phyloP scores from a whole-genome alignment of 345 rosid genomes.

The Kernera saxatilis region DNA sequence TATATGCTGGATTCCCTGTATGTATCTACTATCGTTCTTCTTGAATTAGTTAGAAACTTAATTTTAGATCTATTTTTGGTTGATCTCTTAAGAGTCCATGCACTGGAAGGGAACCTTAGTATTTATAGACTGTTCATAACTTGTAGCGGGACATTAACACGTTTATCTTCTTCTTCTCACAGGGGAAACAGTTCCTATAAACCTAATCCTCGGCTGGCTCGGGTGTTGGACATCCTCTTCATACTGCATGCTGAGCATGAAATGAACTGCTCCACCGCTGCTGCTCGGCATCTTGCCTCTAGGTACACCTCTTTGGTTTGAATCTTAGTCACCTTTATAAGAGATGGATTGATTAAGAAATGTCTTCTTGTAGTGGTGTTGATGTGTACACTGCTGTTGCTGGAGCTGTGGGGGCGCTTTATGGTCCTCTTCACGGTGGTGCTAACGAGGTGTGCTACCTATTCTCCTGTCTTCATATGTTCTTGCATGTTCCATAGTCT shows the following conservation, averaged over 20 bases:
- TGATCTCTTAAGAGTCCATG: not conserved
- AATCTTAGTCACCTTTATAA: not conserved
- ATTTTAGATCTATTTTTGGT: not conserved
- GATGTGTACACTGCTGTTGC: conserved; percentile 89
- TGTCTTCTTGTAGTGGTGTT: conserved; percentile 62
- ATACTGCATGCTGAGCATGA: conserved; percentile 97
- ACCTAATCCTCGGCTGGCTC: conserved; percentile 90
- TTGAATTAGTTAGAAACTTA: not conserved
- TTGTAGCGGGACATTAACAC: not conserved
- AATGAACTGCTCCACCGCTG: conserved; percentile 95
- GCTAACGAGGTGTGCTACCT: conserved; percentile 70
- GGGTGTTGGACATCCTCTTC: conserved; percentile 84
- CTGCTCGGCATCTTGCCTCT: conserved; percentile 97
- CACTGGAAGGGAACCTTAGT: not conserved
- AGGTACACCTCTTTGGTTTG: conserved; percentile 42
- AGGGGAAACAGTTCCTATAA: conserved; percentile 83
- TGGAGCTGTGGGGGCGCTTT: conserved; percentile 95
- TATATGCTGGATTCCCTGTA: conserved; percentile 96
- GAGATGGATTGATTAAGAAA: not conserved
- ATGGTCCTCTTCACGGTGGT: conserved; percentile 99
- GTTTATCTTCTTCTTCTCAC: conserved; percentile 19
- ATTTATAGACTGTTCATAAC: not conserved
- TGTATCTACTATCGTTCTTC: conserved; percentile 10
- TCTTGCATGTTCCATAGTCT: not conserved
- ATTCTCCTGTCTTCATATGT: not conserved